Evolutionary conservation across 208 protist genomes (phyloP).

Genomic region (Trypanosoma mega): DNA sequence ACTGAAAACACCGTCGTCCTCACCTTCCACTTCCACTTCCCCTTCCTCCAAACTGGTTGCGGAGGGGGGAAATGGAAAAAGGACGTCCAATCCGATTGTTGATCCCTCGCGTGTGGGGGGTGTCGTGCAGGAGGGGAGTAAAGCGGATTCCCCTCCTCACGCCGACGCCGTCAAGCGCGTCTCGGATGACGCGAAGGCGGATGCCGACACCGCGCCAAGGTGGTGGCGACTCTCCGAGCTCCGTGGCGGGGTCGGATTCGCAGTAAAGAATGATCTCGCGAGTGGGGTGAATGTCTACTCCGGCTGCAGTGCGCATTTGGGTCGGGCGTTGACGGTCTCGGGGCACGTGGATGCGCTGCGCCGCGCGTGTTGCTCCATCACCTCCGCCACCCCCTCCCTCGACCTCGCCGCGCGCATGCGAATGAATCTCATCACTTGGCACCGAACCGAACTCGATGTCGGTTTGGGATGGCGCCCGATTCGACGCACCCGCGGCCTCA

Average conservation of each 20-base stretch:
- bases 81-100: too few species aligned
- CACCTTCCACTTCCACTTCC: too few species aligned
- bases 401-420: slow-evolving; percentile 62
- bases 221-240: slow-evolving; percentile 57
- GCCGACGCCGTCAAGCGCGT: neutral
- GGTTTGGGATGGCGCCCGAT: slow-evolving; percentile 60
- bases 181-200: too few species aligned
- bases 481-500: slow-evolving; percentile 24
- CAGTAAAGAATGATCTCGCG: slow-evolving; percentile 66
- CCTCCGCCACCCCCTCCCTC: slow-evolving; percentile 40
- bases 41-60: too few species aligned
- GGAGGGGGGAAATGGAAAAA: too few species aligned
- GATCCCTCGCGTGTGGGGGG: too few species aligned
- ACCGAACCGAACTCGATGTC: slow-evolving; percentile 62
- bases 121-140: too few species aligned
- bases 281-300: slow-evolving; percentile 78
- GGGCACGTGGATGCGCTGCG: slow-evolving; percentile 72
- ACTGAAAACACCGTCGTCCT: too few species aligned
- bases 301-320: slow-evolving; percentile 48
- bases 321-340: slow-evolving; percentile 42
- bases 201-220: too few species aligned
- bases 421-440: slow-evolving; percentile 73
- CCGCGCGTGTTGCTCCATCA: slow-evolving; percentile 62
- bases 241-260: slow-evolving; percentile 55
- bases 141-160: too few species aligned